Evolutionary conservation across 345 rosid species (phyloP), one percentile per base, ranked within the genome.

Genomic region (Eucalyptus cloeziana): DNA sequence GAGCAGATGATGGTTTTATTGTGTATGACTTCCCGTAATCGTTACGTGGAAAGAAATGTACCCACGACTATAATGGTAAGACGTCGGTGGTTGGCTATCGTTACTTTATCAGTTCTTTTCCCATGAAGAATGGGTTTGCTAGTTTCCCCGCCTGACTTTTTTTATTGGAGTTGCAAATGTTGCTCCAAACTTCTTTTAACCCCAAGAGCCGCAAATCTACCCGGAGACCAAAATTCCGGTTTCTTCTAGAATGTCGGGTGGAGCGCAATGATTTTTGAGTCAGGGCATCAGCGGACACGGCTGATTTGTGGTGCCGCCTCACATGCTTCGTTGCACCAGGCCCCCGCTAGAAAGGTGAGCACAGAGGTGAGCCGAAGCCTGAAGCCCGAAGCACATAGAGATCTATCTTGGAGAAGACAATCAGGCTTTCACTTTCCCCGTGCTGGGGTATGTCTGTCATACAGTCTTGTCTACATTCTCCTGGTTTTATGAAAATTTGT

Each of bases 371-470:
- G 45, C 86, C 86, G 17, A 45, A 30, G 6, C 56, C 50, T 2
- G 50, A 44, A 44, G 45, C 45, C 56, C 1, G 24, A 56, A 54
- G 25, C 11, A 0, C 58, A 54, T 21, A 54, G 58, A 54, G 58
- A 54, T 54, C 58, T 54, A 21, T 54, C 0, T 54, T 54, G 58
- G 58, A 21, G 58, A 3, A 54, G 58, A 54, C 2, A 54, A 54
- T 54, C 25, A 54, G 25, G 58, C 25, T 54, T 52, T 54, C 58
- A 54, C 25, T 54, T 54, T 54, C 58, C 25, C 10, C 8, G 90
- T 90, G 69, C 95, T 44, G 96, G 94, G 94, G 94, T 94, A 92
- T n/a, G n/a, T n/a, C n/a, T 49, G 91, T 60, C 14, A 11, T 13
- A 2, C 52, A 5, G 16, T 47, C 40, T 62, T 47, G 13, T 30